Evolutionary conservation across 2,329 filamentous ascomycete species (phyloP), one percentile per base, ranked within the genome.

Genomic region (Cercospora sojina): DNA sequence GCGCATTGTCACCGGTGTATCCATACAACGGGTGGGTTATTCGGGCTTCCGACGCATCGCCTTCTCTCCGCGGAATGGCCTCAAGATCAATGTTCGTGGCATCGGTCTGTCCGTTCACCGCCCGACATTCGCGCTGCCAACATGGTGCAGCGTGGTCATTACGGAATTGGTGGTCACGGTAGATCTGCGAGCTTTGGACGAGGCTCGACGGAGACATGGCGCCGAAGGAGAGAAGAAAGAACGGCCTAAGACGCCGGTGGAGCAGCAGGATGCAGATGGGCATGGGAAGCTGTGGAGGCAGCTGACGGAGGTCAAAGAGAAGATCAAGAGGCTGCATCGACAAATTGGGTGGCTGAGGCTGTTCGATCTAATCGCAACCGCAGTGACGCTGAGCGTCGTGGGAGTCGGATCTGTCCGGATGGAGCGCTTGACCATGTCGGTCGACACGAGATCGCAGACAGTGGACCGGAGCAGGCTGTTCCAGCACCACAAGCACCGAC

Each of bases 91-190:
- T 78, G 89, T 99, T 64, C 89, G 95, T 59, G 92, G 93, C 59
- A 84, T 99, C 61, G 93, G 95, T 53, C 84, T 99, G 73, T 90
- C 91, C 65, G 80, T 98, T 69, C 95, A 99, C 80, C 89, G 93
- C 4, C 95, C 95, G 12, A 98, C 95, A 5, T 98, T 99, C 80
- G 92, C 94, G 56, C 93, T 98, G 78, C 95, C 95, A 53, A 98
- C 96, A 69, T 98, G 94, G 93, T 83, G 97, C 73, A 98, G 93
- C 77, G 84, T 99, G 59, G 91, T 95, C 8, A 81, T 99, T 67
- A 91, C 88, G 74, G 95, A 97, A 76, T 83, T 97, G 59, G 91
- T 89, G 59, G 85, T 99, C 59, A 96, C 92, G 0, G 78, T 98
- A 51, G 92, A 99, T 76, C 82, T 93, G 55, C 85, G 86, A 67